Evolutionary conservation across 495 filamentous ascomycete genomes (phyloP).

Genomic region (Apiosordaria backusii): DNA sequence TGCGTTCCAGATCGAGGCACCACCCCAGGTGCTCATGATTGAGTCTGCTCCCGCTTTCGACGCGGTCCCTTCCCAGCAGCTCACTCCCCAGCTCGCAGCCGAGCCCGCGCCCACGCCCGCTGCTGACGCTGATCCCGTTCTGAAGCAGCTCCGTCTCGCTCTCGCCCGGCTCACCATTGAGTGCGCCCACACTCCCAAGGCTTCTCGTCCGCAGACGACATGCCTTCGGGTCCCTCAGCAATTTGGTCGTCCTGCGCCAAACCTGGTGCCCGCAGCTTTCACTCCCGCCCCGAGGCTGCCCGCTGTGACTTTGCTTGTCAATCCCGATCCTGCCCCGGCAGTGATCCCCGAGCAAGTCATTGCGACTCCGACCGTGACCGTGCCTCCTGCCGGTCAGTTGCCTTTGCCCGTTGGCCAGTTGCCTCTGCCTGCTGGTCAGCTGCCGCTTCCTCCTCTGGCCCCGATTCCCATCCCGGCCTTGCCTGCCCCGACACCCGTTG

Average conservation of each 20-base stretch:
- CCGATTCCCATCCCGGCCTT: not conserved
- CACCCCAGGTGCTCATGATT: not conserved
- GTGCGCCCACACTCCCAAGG: not conserved
- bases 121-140: not conserved
- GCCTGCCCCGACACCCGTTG: not conserved
- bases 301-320: not conserved
- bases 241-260: not conserved
- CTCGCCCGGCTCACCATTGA: not conserved
- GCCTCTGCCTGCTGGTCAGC: not conserved
- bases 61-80: not conserved
- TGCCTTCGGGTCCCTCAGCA: not conserved
- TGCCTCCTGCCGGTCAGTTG: not conserved
- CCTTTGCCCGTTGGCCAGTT: not conserved
- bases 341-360: not conserved
- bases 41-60: not conserved
- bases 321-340: not conserved
- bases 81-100: not conserved
- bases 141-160: not conserved
- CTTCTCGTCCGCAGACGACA: not conserved
- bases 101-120: not conserved
- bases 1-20: too few species aligned
- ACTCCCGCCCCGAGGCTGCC: not conserved
- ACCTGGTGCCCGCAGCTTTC: not conserved
- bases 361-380: not conserved
- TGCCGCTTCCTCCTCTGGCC: not conserved